Evolutionary conservation across 805 yeast species (phyloP).

Genomic region (Sugiyamaella marilandica): DNA sequence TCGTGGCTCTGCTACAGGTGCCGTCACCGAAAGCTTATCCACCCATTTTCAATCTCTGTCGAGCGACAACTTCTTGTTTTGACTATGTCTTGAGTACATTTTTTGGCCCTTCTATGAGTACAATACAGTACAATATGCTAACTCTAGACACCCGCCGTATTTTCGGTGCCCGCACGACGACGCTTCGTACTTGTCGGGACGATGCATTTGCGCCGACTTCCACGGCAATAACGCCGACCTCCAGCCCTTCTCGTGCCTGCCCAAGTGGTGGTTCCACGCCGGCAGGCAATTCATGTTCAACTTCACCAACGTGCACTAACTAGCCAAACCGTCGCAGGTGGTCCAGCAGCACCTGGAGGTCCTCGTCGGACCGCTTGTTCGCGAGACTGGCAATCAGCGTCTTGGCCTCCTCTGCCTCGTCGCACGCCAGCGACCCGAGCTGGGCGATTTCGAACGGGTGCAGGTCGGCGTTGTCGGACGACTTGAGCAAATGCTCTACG

Average conservation of each 20-base stretch:
- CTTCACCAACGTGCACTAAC: slow-evolving; percentile 12
- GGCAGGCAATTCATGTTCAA: slow-evolving; percentile 30
- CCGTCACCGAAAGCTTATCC: too few relatives aligned
- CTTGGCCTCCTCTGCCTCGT: slow-evolving; percentile 95
- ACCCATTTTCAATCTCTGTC: too few relatives aligned
- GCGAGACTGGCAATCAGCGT: slow-evolving; percentile 85
- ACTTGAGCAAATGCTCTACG: slow-evolving; percentile 76
- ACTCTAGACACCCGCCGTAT: slow-evolving; percentile 56
- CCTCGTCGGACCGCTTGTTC: slow-evolving; percentile 78
- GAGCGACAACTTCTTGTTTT: too few relatives aligned
- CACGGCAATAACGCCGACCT: slow-evolving; percentile 33
- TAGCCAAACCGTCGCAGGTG: slow-evolving; percentile 53
- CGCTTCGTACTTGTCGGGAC: slow-evolving; percentile 29
- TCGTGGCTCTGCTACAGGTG: too few relatives aligned
- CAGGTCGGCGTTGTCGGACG: slow-evolving; percentile 66
- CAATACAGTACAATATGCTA: slow-evolving; percentile 1
- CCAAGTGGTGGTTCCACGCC: slow-evolving; percentile 35
- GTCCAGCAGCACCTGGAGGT: slow-evolving; percentile 78
- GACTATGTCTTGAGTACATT: too few relatives aligned
- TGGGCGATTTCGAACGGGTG: slow-evolving; percentile 98
- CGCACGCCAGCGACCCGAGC: slow-evolving; percentile 84
- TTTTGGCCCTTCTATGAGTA: neutral
- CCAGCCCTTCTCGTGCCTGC: slow-evolving; percentile 33
- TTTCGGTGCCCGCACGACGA: slow-evolving; percentile 37
- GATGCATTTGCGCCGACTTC: slow-evolving; percentile 34